Conservation (phyloP, 2,329 filamentous ascomycete species). For the Scytalidium lignicola region DNA sequence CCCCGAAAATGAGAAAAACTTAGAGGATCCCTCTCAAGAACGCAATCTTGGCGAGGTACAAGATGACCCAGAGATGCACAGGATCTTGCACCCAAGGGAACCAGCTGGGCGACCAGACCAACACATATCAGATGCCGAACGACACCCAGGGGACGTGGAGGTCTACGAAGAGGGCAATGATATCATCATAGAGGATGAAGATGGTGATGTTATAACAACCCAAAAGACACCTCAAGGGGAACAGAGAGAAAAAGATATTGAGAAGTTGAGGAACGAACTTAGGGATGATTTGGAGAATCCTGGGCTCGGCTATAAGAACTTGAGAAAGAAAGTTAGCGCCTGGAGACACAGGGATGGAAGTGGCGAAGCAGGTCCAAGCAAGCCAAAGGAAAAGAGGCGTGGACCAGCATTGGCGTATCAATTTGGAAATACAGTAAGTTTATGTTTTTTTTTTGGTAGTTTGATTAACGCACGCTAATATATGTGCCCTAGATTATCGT, state of each 20-base stretch:
- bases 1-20: constrained; percentile 18
- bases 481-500: constrained; percentile 62
- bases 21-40: constrained; percentile 28
- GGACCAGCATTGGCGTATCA: constrained; percentile 80
- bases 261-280: constrained; percentile 35
- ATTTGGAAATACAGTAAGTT: constrained; percentile 69
- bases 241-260: constrained; percentile 35
- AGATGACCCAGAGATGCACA: constrained; percentile 29
- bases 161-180: constrained; percentile 77
- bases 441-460: not conserved
- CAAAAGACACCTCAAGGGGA: constrained; percentile 36
- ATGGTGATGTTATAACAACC: constrained; percentile 78
- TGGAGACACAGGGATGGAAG: constrained; percentile 32
- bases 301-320: constrained; percentile 9
- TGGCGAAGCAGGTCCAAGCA: constrained; percentile 32
- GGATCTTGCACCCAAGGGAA: constrained; percentile 22
- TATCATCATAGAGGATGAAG: constrained; percentile 75
- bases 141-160: constrained; percentile 43
- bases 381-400: constrained; percentile 41
- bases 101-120: constrained; percentile 28
- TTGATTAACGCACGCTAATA: constrained; percentile 8
- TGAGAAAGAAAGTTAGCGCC: constrained; percentile 15
- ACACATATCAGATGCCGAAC: constrained; percentile 24
- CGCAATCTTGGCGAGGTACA: constrained; percentile 26
- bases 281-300: constrained; percentile 29